phyloP scores from a whole-genome alignment of 2,329 filamentous ascomycete species.

The Cladosporium sp. region DNA sequence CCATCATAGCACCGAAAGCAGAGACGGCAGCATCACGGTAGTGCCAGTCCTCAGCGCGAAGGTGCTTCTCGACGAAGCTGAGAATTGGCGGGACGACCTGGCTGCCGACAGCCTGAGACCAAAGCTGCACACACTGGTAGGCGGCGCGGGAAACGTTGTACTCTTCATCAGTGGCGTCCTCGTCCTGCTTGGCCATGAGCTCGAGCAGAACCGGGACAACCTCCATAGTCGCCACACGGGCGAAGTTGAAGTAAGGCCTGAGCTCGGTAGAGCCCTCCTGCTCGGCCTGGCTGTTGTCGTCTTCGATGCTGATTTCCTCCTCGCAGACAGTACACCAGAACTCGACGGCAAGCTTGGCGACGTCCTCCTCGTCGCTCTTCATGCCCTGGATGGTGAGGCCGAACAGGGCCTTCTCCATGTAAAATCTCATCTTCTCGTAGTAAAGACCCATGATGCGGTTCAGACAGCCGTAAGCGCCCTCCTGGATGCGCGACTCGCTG shows the following conservation, averaged over 20 bases:
- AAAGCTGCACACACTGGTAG: conserved; percentile 95
- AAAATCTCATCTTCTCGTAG: conserved; percentile 99
- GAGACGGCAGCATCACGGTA: conserved; percentile 92
- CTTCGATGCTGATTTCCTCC: conserved; percentile 96
- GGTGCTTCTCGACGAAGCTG: conserved; percentile 84
- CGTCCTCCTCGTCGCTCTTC: conserved; percentile 97
- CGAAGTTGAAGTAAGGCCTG: conserved; percentile 94
- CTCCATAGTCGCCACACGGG: conserved; percentile 84
- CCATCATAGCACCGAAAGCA: conserved; percentile 97
- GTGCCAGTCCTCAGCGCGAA: conserved; percentile 91
- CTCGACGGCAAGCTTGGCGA: conserved; percentile 95
- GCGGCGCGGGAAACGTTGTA: conserved; percentile 95
- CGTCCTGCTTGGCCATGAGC: conserved; percentile 93
- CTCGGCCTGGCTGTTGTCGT: conserved; percentile 77
- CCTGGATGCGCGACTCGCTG: conserved; percentile 83
- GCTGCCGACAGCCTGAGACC: conserved; percentile 83
- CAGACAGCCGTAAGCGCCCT: conserved; percentile 92
- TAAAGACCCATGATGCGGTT: conserved; percentile 99
- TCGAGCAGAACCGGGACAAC: conserved; percentile 88
- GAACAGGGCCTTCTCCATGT: conserved; percentile 99
- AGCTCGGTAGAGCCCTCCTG: conserved; percentile 76
- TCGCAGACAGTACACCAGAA: conserved; percentile 99
- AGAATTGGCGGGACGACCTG: conserved; percentile 84
- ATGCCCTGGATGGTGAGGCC: conserved; percentile 96
- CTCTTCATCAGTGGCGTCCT: conserved; percentile 93